Percentiles rank a stretch among this genome's conserved stretches.
These are phyloP conservation scores for Arthrobotrys pseudoclavata DNA, from an alignment of 2,329 filamentous ascomycete genomes.

Conservation along the genomic window DNA sequence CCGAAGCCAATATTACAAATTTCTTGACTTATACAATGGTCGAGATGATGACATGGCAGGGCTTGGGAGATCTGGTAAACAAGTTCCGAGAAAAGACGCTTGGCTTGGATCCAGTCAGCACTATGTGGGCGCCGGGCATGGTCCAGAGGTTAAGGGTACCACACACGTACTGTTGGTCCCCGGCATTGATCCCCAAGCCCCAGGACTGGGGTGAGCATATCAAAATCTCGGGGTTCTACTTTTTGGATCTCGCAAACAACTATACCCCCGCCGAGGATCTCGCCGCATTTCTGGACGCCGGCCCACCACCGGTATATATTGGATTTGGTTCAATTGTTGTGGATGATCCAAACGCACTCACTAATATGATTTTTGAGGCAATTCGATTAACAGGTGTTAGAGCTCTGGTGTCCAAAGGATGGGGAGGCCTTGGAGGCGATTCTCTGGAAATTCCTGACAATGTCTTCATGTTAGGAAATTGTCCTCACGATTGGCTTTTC, in stretches of 20 bases:
- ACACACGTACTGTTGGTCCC: conserved; percentile 93
- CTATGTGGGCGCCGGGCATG: conserved; percentile 86
- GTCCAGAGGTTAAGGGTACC: conserved; percentile 81
- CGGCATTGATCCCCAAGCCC: conserved; percentile 82
- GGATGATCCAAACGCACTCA: conserved; percentile 79
- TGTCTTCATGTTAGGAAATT: conserved; percentile 86
- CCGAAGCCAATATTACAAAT: conserved; percentile 82
- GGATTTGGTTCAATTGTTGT: conserved; percentile 88
- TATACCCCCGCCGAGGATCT: conserved; percentile 78
- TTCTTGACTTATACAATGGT: conserved; percentile 86
- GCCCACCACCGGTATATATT: conserved; percentile 82
- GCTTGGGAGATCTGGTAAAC: conserved; percentile 90
- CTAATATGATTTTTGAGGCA: conserved; percentile 79
- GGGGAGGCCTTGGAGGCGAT: conserved; percentile 85
- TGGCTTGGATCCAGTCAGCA: conserved; percentile 80
- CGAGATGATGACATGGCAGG: conserved; percentile 94
- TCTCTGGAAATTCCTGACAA: conserved; percentile 78
- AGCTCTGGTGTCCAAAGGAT: conserved; percentile 86
- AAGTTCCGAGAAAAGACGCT: conserved; percentile 81
- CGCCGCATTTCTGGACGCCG: conserved; percentile 75
- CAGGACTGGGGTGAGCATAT: conserved; percentile 81
- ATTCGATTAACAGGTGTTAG: conserved; percentile 77
- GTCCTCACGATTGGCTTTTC: conserved; percentile 91
- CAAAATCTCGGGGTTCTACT: conserved; percentile 81
- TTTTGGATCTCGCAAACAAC: conserved; percentile 76